phyloP scores from a whole-genome alignment of 2,329 filamentous ascomycete species.

The Scolecobasidium constrictum region DNA sequence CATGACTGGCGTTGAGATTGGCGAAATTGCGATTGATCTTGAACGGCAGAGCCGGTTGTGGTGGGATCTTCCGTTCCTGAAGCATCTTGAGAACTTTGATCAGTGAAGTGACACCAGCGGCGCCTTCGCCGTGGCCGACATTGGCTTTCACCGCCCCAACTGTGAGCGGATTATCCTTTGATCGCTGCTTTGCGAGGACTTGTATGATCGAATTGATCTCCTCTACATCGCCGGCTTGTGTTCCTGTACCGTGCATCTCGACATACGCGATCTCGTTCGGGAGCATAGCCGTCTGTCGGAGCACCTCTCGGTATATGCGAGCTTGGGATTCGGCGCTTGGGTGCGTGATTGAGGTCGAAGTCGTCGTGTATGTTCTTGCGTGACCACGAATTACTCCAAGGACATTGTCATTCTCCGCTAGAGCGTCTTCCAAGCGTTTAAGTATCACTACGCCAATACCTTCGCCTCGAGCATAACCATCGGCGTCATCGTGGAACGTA shows the following conservation, averaged over 20 bases:
- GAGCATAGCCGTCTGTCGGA: constrained; percentile 24
- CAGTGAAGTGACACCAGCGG: constrained; percentile 20
- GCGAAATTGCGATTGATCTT: constrained; percentile 14
- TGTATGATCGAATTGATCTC: constrained; percentile 19
- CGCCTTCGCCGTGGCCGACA: constrained; percentile 26
- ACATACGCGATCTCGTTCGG: constrained; percentile 16
- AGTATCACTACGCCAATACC: constrained; percentile 19
- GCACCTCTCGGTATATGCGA: constrained; percentile 25
- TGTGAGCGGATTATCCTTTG: constrained; percentile 13
- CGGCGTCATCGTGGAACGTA: constrained; percentile 21
- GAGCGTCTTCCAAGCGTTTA: constrained; percentile 23
- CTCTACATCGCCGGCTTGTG: constrained; percentile 20
- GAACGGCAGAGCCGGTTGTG: constrained; percentile 16
- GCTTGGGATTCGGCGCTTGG: constrained; percentile 29
- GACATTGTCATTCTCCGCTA: constrained; percentile 24
- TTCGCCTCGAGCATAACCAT: constrained; percentile 26
- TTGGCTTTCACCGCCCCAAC: constrained; percentile 23
- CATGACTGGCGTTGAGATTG: neutral
- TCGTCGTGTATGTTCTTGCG: constrained; percentile 33
- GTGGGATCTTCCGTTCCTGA: constrained; percentile 18
- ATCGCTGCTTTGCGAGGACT: constrained; percentile 11
- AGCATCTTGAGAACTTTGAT: constrained; percentile 27
- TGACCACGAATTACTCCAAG: constrained; percentile 15
- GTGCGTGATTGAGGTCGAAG: constrained; percentile 31
- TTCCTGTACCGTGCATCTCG: constrained; percentile 19